Evolutionary conservation across 306 rosid species (phyloP).

Genomic region (Rosa multiflora): DNA sequence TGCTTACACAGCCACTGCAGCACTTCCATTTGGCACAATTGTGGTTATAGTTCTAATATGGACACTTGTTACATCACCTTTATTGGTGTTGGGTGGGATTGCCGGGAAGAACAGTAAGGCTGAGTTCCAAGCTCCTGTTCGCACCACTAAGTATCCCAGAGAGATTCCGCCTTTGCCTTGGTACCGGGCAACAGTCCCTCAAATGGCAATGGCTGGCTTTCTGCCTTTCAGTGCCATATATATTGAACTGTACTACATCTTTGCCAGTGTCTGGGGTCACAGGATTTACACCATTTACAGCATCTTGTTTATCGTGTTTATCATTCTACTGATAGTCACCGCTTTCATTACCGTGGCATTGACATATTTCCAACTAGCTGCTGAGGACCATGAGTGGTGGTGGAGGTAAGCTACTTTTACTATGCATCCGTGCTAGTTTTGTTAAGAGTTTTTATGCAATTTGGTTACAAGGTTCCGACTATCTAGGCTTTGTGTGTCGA

Average conservation of each 20-base stretch:
- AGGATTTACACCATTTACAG: constrained; percentile 70
- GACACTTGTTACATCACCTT: constrained; percentile 67
- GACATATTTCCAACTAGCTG: constrained; percentile 72
- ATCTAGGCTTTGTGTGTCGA: background rate
- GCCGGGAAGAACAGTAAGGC: constrained; percentile 70
- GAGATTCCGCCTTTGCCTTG: constrained; percentile 72
- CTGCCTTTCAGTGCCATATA: constrained; percentile 69
- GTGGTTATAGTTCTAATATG: constrained; percentile 67
- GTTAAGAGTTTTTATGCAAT: background rate
- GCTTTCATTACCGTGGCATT: constrained; percentile 64
- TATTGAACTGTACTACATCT: constrained; percentile 62
- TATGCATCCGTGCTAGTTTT: background rate
- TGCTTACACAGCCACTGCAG: constrained; percentile 65
- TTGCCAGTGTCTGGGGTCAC: constrained; percentile 79
- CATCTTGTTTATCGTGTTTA: constrained; percentile 63
- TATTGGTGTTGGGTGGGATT: constrained; percentile 71
- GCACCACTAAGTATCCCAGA: constrained; percentile 61
- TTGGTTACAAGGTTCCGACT: background rate
- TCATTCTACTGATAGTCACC: constrained; percentile 58
- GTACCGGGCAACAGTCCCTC: constrained; percentile 60
- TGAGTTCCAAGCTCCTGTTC: constrained; percentile 66
- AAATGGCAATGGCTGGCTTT: constrained; percentile 77
- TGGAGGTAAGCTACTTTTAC: constrained; percentile 53
- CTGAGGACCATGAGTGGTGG: constrained; percentile 82
- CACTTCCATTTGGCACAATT: constrained; percentile 70